Evolutionary conservation across 2,329 filamentous ascomycete species (phyloP).

Genomic region (Venturia effusa): DNA sequence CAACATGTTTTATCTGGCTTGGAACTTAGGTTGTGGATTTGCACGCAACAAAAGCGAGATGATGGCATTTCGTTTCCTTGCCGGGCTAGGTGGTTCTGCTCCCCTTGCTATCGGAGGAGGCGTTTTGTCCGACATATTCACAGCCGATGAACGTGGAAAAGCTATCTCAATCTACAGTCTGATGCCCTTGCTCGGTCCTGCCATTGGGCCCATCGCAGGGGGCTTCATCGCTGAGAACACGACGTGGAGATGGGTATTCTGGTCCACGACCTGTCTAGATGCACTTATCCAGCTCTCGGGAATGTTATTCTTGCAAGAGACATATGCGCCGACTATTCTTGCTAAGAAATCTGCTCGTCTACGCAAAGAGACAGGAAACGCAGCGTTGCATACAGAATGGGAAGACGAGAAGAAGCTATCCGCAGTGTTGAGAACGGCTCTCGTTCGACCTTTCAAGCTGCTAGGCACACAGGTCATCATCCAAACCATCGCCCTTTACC

Average conservation of each 20-base stretch:
- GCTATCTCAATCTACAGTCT: conserved; percentile 54
- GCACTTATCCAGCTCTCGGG: conserved; percentile 51
- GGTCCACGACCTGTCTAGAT: conserved; percentile 52
- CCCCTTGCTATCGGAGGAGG: conserved; percentile 28
- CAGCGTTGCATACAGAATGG: conserved; percentile 43
- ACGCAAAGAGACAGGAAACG: conserved; percentile 48
- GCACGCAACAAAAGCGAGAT: conserved; percentile 24
- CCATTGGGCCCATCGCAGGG: conserved; percentile 54
- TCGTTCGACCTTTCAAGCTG: conserved; percentile 46
- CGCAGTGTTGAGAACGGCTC: conserved; percentile 23
- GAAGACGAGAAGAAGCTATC: conserved; percentile 28
- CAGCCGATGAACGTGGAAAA: conserved; percentile 49
- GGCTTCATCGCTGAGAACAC: conserved; percentile 53
- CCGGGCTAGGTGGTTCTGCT: conserved; percentile 27
- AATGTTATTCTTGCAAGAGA: conserved; percentile 53
- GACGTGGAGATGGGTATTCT: conserved; percentile 67
- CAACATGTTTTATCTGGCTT: conserved; percentile 29
- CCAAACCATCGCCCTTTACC: conserved; percentile 43
- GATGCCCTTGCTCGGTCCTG: conserved; percentile 53
- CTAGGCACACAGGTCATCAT: conserved; percentile 50
- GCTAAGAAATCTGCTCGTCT: conserved; percentile 46
- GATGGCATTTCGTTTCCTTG: conserved; percentile 26
- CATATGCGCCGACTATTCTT: conserved; percentile 55
- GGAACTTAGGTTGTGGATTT: conserved; percentile 30
- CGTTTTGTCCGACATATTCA: conserved; percentile 44